These are phyloP conservation scores for Botrytis deweyae DNA, from an alignment of 2,329 filamentous ascomycete species.

Conservation along the genomic window DNA sequence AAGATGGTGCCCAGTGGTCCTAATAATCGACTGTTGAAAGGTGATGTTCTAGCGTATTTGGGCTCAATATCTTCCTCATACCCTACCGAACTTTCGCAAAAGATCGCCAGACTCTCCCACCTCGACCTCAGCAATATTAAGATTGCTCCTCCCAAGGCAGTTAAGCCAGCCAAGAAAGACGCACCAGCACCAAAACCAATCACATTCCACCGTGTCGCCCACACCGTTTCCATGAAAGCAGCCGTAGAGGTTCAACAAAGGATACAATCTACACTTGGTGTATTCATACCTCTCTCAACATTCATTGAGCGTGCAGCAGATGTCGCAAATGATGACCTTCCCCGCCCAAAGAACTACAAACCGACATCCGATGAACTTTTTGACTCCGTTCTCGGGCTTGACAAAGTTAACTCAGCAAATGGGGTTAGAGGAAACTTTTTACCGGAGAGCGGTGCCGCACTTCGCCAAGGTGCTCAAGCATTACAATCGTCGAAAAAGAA, in stretches of 20 bases:
- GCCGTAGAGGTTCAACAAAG: slow-evolving; percentile 80
- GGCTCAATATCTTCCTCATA: slow-evolving; percentile 73
- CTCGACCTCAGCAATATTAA: slow-evolving; percentile 97
- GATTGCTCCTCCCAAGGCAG: slow-evolving; percentile 43
- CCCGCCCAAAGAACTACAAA: slow-evolving; percentile 60
- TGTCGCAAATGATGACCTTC: slow-evolving; percentile 84
- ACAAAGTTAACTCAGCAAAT: slow-evolving; percentile 50
- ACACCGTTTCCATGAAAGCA: slow-evolving; percentile 75
- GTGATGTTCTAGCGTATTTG: slow-evolving; percentile 88
- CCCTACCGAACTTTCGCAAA: slow-evolving; percentile 67
- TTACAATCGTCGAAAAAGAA: slow-evolving; percentile 33
- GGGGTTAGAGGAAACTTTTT: slow-evolving; percentile 63
- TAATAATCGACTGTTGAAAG: slow-evolving; percentile 85
- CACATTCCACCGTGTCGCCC: slow-evolving; percentile 58
- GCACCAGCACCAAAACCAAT: slow-evolving; percentile 44
- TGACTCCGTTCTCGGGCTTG: slow-evolving; percentile 77
- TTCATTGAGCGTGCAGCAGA: slow-evolving; percentile 85
- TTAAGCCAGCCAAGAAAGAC: slow-evolving; percentile 43
- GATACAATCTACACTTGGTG: slow-evolving; percentile 73
- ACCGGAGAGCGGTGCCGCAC: slow-evolving; percentile 64
- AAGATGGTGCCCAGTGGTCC: slow-evolving; percentile 88
- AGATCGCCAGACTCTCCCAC: slow-evolving; percentile 73
- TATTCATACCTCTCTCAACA: slow-evolving; percentile 78
- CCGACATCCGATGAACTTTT: slow-evolving; percentile 82
- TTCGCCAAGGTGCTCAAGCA: slow-evolving; percentile 39